phyloP scores from a whole-genome alignment of 495 filamentous ascomycete species.

The Lichenothelia convexa region DNA sequence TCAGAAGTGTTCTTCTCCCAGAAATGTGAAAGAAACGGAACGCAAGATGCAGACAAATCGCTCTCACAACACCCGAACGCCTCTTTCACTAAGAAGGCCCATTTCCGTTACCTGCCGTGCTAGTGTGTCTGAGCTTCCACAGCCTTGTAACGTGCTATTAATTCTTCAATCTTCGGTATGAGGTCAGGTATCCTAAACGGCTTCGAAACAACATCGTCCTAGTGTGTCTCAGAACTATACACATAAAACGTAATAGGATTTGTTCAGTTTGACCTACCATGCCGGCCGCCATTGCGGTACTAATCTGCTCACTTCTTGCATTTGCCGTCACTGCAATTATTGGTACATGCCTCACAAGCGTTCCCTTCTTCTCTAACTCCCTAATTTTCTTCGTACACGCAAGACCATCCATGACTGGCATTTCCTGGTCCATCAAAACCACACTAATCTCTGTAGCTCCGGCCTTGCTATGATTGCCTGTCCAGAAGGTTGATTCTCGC shows the following conservation, averaged over 20 bases:
- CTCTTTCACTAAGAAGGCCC: too few relatives aligned
- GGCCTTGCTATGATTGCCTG: conserved; percentile 10
- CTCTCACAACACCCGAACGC: too few relatives aligned
- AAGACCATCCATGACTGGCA: conserved; percentile 70
- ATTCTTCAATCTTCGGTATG: conserved; percentile 41
- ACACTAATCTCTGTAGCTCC: conserved; percentile 34
- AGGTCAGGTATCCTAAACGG: conserved; percentile 59
- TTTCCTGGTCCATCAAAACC: conserved; percentile 69
- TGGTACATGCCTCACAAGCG: conserved; percentile 38
- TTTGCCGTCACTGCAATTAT: conserved; percentile 69
- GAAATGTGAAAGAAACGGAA: too few relatives aligned
- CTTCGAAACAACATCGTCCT: conserved; percentile 70
- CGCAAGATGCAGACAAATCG: too few relatives aligned
- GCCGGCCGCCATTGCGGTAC: conserved; percentile 43
- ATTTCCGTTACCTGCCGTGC: too few relatives aligned
- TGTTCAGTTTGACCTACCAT: conserved; percentile 37
- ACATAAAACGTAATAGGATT: neutral
- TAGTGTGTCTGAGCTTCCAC: too few relatives aligned
- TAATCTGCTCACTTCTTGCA: conserved; percentile 47
- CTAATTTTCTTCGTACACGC: conserved; percentile 50
- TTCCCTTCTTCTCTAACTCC: conserved; percentile 33
- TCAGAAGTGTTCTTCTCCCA: too few relatives aligned
- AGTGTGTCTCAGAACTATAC: neutral
- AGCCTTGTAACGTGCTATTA: conserved; percentile 10
- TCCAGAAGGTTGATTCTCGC: conserved; percentile 17